These are phyloP conservation scores for Fusarium sp. DNA, from an alignment of 2,329 filamentous ascomycete genomes.

Conservation along the genomic window DNA sequence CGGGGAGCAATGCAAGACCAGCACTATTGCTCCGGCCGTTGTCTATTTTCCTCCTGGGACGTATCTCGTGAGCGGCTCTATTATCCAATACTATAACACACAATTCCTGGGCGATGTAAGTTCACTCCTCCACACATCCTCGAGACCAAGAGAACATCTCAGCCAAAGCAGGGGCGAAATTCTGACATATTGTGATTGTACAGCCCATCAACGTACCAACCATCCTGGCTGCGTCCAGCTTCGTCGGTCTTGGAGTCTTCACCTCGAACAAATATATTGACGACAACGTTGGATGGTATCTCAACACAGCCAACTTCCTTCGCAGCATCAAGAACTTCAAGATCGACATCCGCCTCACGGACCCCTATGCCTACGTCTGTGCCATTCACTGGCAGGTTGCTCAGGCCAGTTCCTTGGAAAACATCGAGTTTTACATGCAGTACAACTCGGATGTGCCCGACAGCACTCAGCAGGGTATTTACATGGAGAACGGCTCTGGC, in stretches of 20 bases:
- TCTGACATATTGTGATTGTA: neutral
- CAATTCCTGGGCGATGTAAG: slow-evolving; percentile 61
- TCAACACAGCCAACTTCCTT: slow-evolving; percentile 69
- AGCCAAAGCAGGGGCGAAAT: neutral
- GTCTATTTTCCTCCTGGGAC: slow-evolving; percentile 59
- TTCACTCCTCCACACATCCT: slow-evolving; percentile 36
- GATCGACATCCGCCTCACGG: slow-evolving; percentile 62
- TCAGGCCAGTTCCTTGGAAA: slow-evolving; percentile 66
- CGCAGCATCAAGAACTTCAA: slow-evolving; percentile 74
- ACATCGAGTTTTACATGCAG: slow-evolving; percentile 62
- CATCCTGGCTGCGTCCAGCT: slow-evolving; percentile 50
- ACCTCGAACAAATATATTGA: slow-evolving; percentile 50
- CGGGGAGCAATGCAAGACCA: slow-evolving; percentile 47
- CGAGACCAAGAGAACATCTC: too few species aligned
- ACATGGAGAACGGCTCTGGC: slow-evolving; percentile 52
- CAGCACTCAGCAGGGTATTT: slow-evolving; percentile 45
- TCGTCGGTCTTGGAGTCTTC: slow-evolving; percentile 64
- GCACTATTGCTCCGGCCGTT: slow-evolving; percentile 45
- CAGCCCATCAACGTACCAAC: slow-evolving; percentile 6
- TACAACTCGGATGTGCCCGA: slow-evolving; percentile 29
- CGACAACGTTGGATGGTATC: slow-evolving; percentile 48
- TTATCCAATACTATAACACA: slow-evolving; percentile 73
- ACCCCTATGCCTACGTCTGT: slow-evolving; percentile 48
- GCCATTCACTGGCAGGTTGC: slow-evolving; percentile 74
- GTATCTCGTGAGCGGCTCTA: slow-evolving; percentile 67